Conservation (phyloP, 768 basidiomycete genomes). For the Kondoa malvinella region DNA sequence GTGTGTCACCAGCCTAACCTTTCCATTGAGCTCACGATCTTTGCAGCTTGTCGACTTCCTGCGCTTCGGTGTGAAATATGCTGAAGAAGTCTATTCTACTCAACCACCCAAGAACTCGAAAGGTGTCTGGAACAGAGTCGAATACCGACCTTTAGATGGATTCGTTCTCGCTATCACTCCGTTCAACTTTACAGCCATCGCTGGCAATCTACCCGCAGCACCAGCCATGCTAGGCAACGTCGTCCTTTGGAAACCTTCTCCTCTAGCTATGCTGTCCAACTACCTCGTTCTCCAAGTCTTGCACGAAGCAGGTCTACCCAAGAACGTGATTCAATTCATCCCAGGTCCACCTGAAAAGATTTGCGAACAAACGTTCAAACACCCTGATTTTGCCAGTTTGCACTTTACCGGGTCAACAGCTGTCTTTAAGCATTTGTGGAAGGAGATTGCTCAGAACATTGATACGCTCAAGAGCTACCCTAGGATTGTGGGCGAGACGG, state of each 20-base stretch:
- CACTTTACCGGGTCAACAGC: conserved; percentile 94
- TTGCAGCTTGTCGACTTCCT: conserved; percentile 71
- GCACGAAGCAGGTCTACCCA: conserved; percentile 79
- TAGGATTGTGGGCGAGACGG: conserved; percentile 50
- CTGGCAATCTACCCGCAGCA: conserved; percentile 58
- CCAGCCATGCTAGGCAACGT: conserved; percentile 93
- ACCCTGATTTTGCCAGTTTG: conserved; percentile 64
- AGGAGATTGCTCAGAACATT: conserved; percentile 73
- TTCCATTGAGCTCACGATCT: conserved; percentile 3
- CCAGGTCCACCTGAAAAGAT: conserved; percentile 45
- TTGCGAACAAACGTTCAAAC: conserved; percentile 63
- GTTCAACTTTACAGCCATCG: conserved; percentile 70
- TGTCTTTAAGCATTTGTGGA: conserved; percentile 92
- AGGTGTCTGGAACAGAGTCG: conserved; percentile 87
- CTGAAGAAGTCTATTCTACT: conserved; percentile 79
- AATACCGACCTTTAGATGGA: conserved; percentile 94
- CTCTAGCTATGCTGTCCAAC: conserved; percentile 85
- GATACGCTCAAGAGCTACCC: conserved; percentile 80
- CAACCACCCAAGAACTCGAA: conserved; percentile 74
- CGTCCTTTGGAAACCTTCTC: conserved; percentile 92
- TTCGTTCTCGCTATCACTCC: conserved; percentile 96
- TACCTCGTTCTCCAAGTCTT: conserved; percentile 82
- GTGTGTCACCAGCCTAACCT: conserved; percentile 35
- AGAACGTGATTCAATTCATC: conserved; percentile 91
- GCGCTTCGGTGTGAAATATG: conserved; percentile 89